phyloP scores from a whole-genome alignment of 2,329 filamentous ascomycete species.

The Apiospora kogelbergensis region DNA sequence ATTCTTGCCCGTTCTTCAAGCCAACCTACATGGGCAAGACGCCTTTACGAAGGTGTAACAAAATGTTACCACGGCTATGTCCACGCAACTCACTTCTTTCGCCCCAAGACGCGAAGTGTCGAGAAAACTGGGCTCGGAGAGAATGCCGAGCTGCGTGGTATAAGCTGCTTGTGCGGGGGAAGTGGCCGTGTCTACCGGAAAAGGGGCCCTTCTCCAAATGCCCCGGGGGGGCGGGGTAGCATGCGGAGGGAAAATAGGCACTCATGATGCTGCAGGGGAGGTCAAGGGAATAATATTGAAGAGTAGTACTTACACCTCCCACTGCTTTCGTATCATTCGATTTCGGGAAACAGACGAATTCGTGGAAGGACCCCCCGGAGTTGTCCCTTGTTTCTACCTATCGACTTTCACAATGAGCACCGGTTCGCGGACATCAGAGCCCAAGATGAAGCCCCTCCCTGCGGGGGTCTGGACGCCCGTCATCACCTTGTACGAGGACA shows the following conservation, averaged over 20 bases:
- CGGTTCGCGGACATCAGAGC: conserved; percentile 10
- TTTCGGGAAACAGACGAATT: neutral
- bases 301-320: neutral
- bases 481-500: conserved; percentile 44
- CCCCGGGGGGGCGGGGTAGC: neutral
- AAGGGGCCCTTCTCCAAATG: neutral
- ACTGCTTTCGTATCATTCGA: neutral
- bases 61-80: neutral
- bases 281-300: neutral
- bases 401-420: conserved; percentile 10
- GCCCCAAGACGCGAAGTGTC: neutral
- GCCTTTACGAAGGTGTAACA: no score
- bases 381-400: neutral
- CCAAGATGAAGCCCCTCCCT: conserved; percentile 33
- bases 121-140: neutral
- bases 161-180: neutral
- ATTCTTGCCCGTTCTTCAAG: neutral
- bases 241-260: neutral
- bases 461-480: conserved; percentile 47
- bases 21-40: no score
- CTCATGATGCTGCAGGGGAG: neutral
- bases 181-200: neutral
- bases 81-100: no score
- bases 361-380: neutral
- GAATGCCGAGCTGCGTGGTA: neutral